Base-by-base conservation (phyloP, 78 protist genomes). In the Dictyostelium brefeldianum region DNA sequence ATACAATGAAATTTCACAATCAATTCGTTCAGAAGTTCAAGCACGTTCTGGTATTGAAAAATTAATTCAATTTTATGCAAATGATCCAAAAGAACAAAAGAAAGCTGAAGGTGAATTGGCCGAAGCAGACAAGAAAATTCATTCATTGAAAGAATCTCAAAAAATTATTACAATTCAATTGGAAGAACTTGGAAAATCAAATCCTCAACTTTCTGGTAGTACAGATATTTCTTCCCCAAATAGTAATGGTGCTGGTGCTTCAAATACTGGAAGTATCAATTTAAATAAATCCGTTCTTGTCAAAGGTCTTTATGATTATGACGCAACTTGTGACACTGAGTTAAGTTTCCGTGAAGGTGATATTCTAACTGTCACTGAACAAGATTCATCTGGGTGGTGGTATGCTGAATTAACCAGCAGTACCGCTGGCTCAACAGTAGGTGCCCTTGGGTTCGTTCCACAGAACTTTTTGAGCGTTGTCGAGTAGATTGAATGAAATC, bases 301-400 rank as follows among this genome's bases (percentile, higher is more conserved):
- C 17, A 31, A 73, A 43, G 91, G 84, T 29, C 78, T 93, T 12
- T 93, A 93, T 48, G 83, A 67, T 25, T 93, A 93, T 70, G 83
- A 87, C 1, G 96, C 96, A 8, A 36, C 73, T 46, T 87, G 87
- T 54, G 90, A 81, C 25, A 77, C 85, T 6, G 96, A 93, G 41
- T 81, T 93, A 47, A 74, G 87, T 73, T 77, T 93, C 64, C 65
- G 64, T 14, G 96, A 93, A 62, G 96, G 96, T 56, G 94, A 93
- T 48, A 82, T 64, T 17, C 74, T 93, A 20, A 22, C 75, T 17
- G 90, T 93, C 6, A 77, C 84, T 47, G 87, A 77, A 69, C 90
- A 82, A 54, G 90, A 93, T 48, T 81, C 89, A 0, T 59, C 70
- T 81, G 89, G 91, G 47, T 93, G 96, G 96, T 93, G 96, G 96